Conservation (phyloP, 495 filamentous ascomycete genomes). For the Lophiotrema nucula region DNA sequence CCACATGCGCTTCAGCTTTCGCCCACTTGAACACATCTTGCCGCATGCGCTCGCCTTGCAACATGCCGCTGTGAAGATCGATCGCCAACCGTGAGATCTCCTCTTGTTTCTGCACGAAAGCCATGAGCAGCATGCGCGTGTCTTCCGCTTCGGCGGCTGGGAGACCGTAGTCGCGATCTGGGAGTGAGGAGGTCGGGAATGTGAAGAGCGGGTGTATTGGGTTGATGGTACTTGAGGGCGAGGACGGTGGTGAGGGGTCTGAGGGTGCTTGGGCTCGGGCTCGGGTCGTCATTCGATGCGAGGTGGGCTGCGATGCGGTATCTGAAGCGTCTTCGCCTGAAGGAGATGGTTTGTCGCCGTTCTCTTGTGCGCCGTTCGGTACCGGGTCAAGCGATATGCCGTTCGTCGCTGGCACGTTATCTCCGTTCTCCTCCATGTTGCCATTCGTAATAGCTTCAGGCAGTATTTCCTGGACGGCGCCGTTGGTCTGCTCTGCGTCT, state of each 20-base stretch:
- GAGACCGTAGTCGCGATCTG: constrained; percentile 77
- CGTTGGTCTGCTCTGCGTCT: constrained; percentile 15
- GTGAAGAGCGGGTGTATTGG: constrained; percentile 80
- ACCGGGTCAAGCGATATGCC: constrained; percentile 23
- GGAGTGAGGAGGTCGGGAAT: constrained; percentile 64
- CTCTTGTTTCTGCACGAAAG: constrained; percentile 93
- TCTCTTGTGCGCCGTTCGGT: constrained; percentile 27
- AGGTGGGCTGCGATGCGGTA: constrained; percentile 43
- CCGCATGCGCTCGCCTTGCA: constrained; percentile 74
- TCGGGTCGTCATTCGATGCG: constrained; percentile 69
- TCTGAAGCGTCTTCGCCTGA: constrained; percentile 34
- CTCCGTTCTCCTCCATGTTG: constrained; percentile 1
- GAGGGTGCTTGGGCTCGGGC: constrained; percentile 57
- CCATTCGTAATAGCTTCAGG: background rate
- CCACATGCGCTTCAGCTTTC: constrained; percentile 86
- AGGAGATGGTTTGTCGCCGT: constrained; percentile 14
- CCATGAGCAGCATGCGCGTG: constrained; percentile 74
- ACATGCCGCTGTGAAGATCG: constrained; percentile 70
- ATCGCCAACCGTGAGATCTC: constrained; percentile 82
- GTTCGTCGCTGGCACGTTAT: constrained; percentile 17
- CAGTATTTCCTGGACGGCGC: background rate
- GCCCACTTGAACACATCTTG: constrained; percentile 78
- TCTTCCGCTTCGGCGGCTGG: constrained; percentile 83
- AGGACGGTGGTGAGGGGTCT: constrained; percentile 44
- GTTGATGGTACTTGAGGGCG: constrained; percentile 47